phyloP scores from a whole-genome alignment of 2,329 filamentous ascomycete genomes.

The Colletotrichum aenigma region DNA sequence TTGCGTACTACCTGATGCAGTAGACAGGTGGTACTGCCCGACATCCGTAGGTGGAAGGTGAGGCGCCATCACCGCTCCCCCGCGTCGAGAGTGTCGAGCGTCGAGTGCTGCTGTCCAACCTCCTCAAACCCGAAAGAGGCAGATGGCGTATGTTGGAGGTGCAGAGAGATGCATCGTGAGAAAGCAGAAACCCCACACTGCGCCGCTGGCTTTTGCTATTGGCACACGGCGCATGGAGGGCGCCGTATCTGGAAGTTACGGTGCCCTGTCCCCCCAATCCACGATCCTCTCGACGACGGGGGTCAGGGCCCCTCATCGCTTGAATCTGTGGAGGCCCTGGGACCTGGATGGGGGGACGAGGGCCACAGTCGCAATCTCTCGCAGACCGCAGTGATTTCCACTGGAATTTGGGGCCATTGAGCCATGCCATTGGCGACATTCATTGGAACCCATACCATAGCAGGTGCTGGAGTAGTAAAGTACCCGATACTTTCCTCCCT shows the following conservation, averaged over 20 bases:
- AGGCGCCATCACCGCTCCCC: not conserved
- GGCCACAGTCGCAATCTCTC: constrained; percentile 11
- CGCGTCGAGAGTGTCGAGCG: not conserved
- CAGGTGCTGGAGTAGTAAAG: not conserved
- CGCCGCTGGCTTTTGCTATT: constrained; percentile 3
- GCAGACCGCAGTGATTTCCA: not conserved
- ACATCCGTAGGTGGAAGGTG: not conserved
- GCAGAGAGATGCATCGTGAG: not conserved
- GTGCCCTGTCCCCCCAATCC: not conserved
- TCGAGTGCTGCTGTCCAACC: not conserved
- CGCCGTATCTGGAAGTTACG: constrained; percentile 6
- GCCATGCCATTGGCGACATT: not conserved
- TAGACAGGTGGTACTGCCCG: not conserved
- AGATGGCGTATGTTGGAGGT: not conserved
- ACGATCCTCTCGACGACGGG: not conserved
- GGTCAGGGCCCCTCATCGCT: not conserved
- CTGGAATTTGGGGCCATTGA: not conserved
- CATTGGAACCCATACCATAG: not conserved
- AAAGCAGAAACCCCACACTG: not conserved
- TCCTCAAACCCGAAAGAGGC: not conserved
- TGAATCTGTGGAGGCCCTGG: not conserved
- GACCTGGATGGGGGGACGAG: not conserved
- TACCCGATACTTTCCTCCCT: not conserved
- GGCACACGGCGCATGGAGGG: not conserved
- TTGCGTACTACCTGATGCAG: not conserved